Conservation (phyloP, 2,329 filamentous ascomycete species). For the Atkinsonella texensis region DNA sequence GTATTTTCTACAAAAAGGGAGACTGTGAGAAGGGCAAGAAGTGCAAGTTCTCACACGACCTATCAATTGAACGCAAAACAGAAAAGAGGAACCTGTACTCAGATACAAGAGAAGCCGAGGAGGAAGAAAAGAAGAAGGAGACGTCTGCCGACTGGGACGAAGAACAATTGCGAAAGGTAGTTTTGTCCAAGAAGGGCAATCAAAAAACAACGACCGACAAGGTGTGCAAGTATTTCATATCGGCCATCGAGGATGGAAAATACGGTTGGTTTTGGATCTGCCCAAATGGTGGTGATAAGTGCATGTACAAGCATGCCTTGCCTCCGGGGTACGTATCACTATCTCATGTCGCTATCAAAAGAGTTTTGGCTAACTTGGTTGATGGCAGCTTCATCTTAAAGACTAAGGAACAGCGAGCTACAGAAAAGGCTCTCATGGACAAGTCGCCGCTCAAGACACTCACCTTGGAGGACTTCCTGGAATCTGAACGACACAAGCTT, state of each 20-base stretch:
- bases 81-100: constrained; percentile 88
- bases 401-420: constrained; percentile 91
- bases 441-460: constrained; percentile 91
- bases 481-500: constrained; percentile 91
- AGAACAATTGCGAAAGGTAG: constrained; percentile 82
- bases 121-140: constrained; percentile 76
- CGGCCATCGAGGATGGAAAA: constrained; percentile 94
- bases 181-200: constrained; percentile 94
- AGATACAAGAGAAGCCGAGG: constrained; percentile 59
- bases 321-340: constrained; percentile 67
- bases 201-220: constrained; percentile 93
- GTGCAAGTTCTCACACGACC: constrained; percentile 95
- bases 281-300: constrained; percentile 92
- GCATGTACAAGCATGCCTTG: constrained; percentile 95
- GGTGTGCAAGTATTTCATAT: constrained; percentile 97
- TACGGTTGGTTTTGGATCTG: constrained; percentile 99
- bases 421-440: constrained; percentile 90
- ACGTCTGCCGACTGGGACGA: constrained; percentile 97
- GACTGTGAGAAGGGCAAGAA: constrained; percentile 94
- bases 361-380: constrained; percentile 13
- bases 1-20: constrained; percentile 94
- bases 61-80: constrained; percentile 77
- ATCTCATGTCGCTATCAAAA: not conserved
- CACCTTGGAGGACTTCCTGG: constrained; percentile 93
- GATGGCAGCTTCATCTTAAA: constrained; percentile 74